Conservation (phyloP, 192 early-diverging fungal species). For the Fimicolochytrium jonesii region DNA sequence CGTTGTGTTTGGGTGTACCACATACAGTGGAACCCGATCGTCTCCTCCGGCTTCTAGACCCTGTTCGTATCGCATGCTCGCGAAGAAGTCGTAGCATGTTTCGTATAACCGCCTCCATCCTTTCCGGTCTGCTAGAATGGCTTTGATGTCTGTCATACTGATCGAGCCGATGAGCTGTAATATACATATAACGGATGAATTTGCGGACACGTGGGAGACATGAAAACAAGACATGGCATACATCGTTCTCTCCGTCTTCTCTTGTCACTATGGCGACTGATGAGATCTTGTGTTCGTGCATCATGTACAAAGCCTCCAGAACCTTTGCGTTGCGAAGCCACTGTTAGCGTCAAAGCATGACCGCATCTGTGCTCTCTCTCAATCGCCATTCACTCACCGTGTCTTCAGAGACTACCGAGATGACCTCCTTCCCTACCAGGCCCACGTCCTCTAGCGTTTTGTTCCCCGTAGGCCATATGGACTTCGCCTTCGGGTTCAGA, state of each 20-base stretch:
- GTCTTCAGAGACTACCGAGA: conserved; percentile 29
- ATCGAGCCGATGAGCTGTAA: conserved; percentile 5
- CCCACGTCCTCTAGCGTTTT: conserved; percentile 38
- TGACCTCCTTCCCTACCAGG: conserved; percentile 34
- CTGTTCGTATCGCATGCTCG: conserved; percentile 23
- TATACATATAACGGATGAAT: too few species aligned
- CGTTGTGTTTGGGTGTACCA: conserved; percentile 39
- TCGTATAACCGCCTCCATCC: conserved; percentile 44
- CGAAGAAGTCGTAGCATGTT: conserved; percentile 39
- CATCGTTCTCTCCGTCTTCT: conserved; percentile 6
- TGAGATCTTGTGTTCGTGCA: conserved; percentile 44
- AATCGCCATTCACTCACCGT: too few species aligned
- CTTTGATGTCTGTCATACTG: conserved; percentile 48
- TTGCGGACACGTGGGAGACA: background rate
- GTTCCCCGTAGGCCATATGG: conserved; percentile 29
- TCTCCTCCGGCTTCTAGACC: conserved; percentile 23
- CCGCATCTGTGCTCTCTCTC: background rate
- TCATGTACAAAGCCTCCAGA: conserved; percentile 45
- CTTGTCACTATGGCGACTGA: conserved; percentile 46
- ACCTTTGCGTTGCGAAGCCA: conserved; percentile 19
- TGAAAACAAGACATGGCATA: background rate
- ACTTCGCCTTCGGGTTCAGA: conserved; percentile 6
- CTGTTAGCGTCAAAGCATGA: background rate
- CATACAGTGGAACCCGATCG: conserved; percentile 33
- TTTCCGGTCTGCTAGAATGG: conserved; percentile 33